These are phyloP conservation scores for Geotrichum carabidarum DNA, from an alignment of 1,139 yeast genomes.

Conservation along the genomic window DNA sequence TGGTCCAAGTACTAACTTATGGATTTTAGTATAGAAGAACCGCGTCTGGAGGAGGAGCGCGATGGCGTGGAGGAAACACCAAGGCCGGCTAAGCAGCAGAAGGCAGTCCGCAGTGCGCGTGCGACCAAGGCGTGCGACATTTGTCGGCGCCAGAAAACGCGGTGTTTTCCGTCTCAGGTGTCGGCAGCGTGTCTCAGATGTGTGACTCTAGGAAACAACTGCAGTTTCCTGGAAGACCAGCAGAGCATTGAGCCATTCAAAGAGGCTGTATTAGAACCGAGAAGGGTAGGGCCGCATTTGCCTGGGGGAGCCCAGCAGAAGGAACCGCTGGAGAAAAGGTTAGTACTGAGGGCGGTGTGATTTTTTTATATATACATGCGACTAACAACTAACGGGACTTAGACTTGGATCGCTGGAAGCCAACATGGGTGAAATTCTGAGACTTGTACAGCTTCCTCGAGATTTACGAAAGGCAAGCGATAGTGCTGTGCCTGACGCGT, in stretches of 20 bases:
- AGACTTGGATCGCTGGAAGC: constrained; percentile 3
- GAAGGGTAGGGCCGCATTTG: not conserved
- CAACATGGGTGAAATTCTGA: constrained; percentile 2
- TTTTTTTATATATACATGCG: too few species aligned
- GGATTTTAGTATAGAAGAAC: too few species aligned
- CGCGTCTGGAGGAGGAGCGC: too few species aligned
- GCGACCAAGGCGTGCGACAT: constrained; percentile 52
- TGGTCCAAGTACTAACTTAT: too few species aligned
- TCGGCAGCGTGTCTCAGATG: constrained; percentile 54
- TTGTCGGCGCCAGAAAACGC: constrained; percentile 58
- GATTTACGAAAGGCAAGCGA: not conserved
- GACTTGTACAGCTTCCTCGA: not conserved
- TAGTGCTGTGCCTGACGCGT: not conserved
- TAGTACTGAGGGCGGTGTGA: constrained; percentile 21
- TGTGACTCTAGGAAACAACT: constrained; percentile 45
- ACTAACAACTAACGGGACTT: constrained; percentile 28
- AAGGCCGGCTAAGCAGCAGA: constrained; percentile 3
- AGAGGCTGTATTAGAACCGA: not conserved
- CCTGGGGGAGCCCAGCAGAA: not conserved
- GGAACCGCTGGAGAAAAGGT: constrained; percentile 13
- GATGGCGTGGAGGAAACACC: not conserved
- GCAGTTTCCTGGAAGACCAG: constrained; percentile 43
- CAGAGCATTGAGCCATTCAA: not conserved
- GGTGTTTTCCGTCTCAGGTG: constrained; percentile 52
- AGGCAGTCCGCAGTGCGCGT: constrained; percentile 22